Conservation (phyloP, 2,329 filamentous ascomycete genomes). For the Botryotinia globosa region DNA sequence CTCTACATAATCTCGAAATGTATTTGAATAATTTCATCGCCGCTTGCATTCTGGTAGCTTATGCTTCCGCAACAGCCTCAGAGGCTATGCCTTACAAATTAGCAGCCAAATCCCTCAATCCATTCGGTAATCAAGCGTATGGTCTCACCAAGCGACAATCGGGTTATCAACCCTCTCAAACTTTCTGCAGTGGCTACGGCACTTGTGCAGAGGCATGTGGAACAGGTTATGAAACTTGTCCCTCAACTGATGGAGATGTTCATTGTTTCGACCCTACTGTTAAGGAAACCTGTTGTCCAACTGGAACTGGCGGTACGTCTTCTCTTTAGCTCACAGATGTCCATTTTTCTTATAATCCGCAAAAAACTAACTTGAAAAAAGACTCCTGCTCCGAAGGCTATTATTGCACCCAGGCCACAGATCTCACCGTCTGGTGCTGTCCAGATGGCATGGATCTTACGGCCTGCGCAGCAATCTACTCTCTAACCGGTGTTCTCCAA, state of each 20-base stretch:
- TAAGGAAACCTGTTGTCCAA: constrained; percentile 15
- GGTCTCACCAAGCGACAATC: constrained; percentile 17
- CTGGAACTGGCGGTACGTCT: constrained; percentile 17
- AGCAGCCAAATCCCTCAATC: constrained; percentile 10
- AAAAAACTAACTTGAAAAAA: neutral
- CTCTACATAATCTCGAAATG: neutral
- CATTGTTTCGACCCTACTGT: constrained; percentile 17
- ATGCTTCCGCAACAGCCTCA: neutral
- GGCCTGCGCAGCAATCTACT: constrained; percentile 53
- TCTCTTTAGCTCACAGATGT: neutral
- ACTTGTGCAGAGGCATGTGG: constrained; percentile 19
- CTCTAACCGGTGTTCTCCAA: constrained; percentile 47
- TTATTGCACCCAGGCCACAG: constrained; percentile 58
- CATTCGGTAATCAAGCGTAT: neutral
- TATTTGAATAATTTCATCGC: neutral
- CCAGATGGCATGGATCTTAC: constrained; percentile 49
- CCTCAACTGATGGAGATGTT: constrained; percentile 8
- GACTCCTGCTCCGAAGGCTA: constrained; percentile 40
- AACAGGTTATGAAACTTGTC: constrained; percentile 16
- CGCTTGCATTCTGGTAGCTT: neutral
- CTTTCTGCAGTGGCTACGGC: constrained; percentile 13
- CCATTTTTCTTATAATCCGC: neutral
- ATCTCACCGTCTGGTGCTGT: constrained; percentile 58
- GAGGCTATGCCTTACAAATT: constrained; percentile 15
- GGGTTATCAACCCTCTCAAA: constrained; percentile 18